Base-by-base conservation (phyloP, 805 yeast genomes). In the Metschnikowia similis region DNA sequence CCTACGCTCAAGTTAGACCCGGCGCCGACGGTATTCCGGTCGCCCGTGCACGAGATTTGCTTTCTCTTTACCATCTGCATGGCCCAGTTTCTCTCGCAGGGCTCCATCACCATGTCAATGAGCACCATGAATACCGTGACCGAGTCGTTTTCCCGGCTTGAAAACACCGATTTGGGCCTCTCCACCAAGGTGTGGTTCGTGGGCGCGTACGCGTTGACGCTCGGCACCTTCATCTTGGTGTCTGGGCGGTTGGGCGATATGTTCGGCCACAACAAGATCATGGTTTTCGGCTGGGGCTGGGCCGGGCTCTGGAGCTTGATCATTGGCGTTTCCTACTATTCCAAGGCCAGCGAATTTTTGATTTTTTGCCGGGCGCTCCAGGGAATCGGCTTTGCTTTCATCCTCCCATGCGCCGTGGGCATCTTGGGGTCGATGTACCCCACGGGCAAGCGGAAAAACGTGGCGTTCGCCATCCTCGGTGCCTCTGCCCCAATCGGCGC, bases 181-280 rank as follows among this genome's bases (percentile, higher is more conserved):
- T 45, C 54, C 13, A 48, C 50, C 29, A 52, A 51, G 30, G 47
- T 54, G 26, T 55, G 95, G 94, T 80, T 82, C 60, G 75, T 82
- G 73, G 89, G 90, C 1, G 78, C 88, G 0, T 85, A 80, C 61
- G 82, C 89, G 0, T 66, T 87, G 48, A 81, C 89, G 0, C 80
- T 85, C 5, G 92, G 92, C 10, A 84, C 92, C 0, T 81, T 86
- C 53, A 85, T 87, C 45, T 64, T 87, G 35, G 70, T 83, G 4
- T 77, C 85, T 35, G 94, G 94, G 8, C 74, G 83, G 45, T 60
- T 85, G 41, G 94, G 95, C 32, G 95, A 87, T 59, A 69, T 85
- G 10, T 81, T 79, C 56, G 94, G 94, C 0, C 70, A 84, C 47
- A 82, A 81, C 50, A 67, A 62, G 37, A 65, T 81, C n/a, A 71